Percentiles rank a stretch among this genome's conserved stretches.
Evolutionary conservation across 2,329 filamentous ascomycete species (phyloP).

Genomic region (Myriosclerotinia duriaeana): DNA sequence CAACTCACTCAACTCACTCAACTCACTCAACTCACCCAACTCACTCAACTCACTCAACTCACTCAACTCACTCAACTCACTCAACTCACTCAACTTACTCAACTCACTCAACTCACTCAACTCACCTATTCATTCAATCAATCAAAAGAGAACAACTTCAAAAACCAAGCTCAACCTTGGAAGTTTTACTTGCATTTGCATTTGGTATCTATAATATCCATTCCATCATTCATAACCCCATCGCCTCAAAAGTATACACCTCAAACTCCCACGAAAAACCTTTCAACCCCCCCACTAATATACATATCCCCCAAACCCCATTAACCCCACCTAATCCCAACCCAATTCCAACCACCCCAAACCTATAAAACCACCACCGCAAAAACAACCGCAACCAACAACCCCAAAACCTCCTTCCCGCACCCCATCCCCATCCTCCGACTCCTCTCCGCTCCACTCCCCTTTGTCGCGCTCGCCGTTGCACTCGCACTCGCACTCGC

Average conservation of each 20-base stretch:
- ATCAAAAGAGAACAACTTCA: neutral
- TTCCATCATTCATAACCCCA: neutral
- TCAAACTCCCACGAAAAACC: neutral
- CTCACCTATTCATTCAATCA: too few relatives aligned
- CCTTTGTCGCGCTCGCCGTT: constrained; percentile 56
- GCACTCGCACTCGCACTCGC: constrained; percentile 62
- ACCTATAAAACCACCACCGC: constrained; percentile 15
- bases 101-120: too few relatives aligned
- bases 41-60: too few relatives aligned
- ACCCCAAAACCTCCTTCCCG: constrained; percentile 40
- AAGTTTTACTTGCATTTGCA: neutral
- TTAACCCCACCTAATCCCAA: neutral
- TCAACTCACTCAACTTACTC: too few relatives aligned
- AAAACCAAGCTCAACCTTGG: neutral
- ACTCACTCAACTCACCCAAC: too few relatives aligned
- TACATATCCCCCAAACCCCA: neutral
- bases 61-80: too few relatives aligned
- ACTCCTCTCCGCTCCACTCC: constrained; percentile 80
- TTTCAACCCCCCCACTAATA: neutral
- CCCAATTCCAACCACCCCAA: neutral
- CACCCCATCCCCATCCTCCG: constrained; percentile 64
- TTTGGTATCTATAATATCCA: constrained; percentile 11
- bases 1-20: too few relatives aligned
- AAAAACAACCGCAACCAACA: constrained; percentile 23
- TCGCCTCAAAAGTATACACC: neutral